Percentiles rank a stretch among this genome's conserved stretches.
Conservation (phyloP, 1,139 yeast genomes). For the Taphrina populina region DNA sequence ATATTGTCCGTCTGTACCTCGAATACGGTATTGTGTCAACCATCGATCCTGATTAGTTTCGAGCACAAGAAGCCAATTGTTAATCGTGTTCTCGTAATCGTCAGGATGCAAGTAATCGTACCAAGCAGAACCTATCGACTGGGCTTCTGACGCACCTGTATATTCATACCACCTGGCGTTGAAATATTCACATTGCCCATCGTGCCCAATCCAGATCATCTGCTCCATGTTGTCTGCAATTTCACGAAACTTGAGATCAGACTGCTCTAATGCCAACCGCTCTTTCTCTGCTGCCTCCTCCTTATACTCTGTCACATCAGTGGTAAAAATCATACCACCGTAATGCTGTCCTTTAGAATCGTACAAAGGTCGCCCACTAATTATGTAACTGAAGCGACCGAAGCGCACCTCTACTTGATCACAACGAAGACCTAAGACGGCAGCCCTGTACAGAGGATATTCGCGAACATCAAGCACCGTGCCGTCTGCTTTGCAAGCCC, state of each 20-base stretch:
- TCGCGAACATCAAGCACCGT: background rate
- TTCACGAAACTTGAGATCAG: slow-evolving; percentile 25
- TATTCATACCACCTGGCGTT: slow-evolving; percentile 29
- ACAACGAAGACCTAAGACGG: background rate
- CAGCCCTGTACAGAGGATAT: slow-evolving; percentile 19
- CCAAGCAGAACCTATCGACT: slow-evolving; percentile 16
- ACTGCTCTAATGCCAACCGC: slow-evolving; percentile 16
- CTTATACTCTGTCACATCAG: slow-evolving; percentile 23
- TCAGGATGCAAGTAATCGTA: slow-evolving; percentile 30
- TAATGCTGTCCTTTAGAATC: slow-evolving; percentile 8
- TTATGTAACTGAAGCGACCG: slow-evolving; percentile 17
- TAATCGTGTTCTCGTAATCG: slow-evolving; percentile 21
- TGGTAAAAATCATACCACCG: slow-evolving; percentile 22
- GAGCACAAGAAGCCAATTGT: slow-evolving; percentile 24
- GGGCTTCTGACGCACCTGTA: slow-evolving; percentile 18
- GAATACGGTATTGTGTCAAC: slow-evolving; percentile 19
- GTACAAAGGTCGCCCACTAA: slow-evolving; percentile 31
- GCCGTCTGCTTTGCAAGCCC: slow-evolving; percentile 16
- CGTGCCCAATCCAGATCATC: slow-evolving; percentile 17
- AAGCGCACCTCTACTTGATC: slow-evolving; percentile 19
- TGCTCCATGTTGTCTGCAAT: slow-evolving; percentile 27
- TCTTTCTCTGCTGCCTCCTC: slow-evolving; percentile 26
- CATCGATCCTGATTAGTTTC: slow-evolving; percentile 21
- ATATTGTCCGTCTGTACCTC: slow-evolving; percentile 18
- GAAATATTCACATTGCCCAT: slow-evolving; percentile 13